Base-by-base conservation (phyloP, 352 stramenopile genomes). In the Phytophthora tentaculata region DNA sequence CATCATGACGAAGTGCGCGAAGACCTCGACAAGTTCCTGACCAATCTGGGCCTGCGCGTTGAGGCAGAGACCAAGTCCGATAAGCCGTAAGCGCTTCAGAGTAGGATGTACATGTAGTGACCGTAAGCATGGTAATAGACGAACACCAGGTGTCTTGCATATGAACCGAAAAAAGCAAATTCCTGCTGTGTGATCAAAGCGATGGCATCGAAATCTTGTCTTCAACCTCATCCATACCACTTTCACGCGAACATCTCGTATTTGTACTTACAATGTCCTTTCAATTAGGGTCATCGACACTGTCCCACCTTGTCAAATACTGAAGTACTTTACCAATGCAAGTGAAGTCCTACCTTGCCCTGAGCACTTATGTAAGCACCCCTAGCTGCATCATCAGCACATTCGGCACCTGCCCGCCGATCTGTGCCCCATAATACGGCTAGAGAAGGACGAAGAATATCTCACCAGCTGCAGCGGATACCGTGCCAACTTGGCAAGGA, bases 1-100 rank as follows among this genome's bases (percentile, higher is more conserved):
- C 69, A 70, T 54, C 67, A 70, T 29, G 61, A 71, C 26, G 47
- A 74, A 59, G 65, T 81, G 20, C 69, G 56, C 41, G 17, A 78
- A 62, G 65, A 76, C 44, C 62, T 81, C 24, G 63, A 76, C 52
- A 65, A 71, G 22, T 69, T 73, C 51, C 44, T 75, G 23, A 60
- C 35, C 39, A 65, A 51, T 8, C 12, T 39, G 2, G 50, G 62
- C 19, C 45, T 71, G 16, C 61, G 55, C 22, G 32, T 43, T 12
- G 35, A 43, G 39, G 13, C 39, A n/a, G 39, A 20, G 14, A 16
- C 14, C 39, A 20, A 45, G 39, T 0, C 55, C 17, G 24, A 61
- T 17, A 55, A 71, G 17, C 56, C 67, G 2, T 74, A 69, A 43
- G 52, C 14, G 10, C 26, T 29, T 10, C 19, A 26, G 29, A 17